A percentile compares a stretch with the other conserved stretches of the same genome.
phyloP scores from a whole-genome alignment of 495 filamentous ascomycete species.

The Podospora comata region DNA sequence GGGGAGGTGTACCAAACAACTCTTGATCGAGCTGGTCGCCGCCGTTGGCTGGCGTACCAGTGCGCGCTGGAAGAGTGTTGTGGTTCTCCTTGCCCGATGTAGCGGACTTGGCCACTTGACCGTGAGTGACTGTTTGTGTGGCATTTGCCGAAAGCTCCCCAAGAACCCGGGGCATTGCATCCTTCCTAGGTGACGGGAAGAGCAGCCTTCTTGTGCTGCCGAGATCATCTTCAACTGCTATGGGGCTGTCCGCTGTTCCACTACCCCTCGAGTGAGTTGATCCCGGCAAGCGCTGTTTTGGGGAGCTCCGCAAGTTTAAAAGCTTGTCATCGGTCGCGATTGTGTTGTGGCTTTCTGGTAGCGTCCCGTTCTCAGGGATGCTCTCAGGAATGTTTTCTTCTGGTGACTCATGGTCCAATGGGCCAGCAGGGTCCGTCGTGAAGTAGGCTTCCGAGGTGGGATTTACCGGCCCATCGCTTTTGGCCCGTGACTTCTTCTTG shows the following conservation, averaged over 20 bases:
- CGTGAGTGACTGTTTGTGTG: slow-evolving; percentile 44
- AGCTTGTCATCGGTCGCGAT: slow-evolving; percentile 30
- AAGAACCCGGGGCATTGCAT: slow-evolving; percentile 55
- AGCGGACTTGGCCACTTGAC: slow-evolving; percentile 36
- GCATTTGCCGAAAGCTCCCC: slow-evolving; percentile 58
- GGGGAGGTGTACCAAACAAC: slow-evolving; percentile 53
- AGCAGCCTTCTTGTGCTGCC: slow-evolving; percentile 72
- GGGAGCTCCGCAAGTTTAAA: slow-evolving; percentile 39
- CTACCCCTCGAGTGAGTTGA: slow-evolving; percentile 47
- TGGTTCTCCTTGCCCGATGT: slow-evolving; percentile 43
- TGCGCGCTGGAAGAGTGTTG: slow-evolving; percentile 15
- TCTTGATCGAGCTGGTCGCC: slow-evolving; percentile 52
- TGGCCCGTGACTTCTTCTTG: slow-evolving; percentile 37
- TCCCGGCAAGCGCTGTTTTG: slow-evolving; percentile 32
- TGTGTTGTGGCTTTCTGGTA: slow-evolving; percentile 30
- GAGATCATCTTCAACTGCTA: slow-evolving; percentile 53
- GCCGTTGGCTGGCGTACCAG: slow-evolving; percentile 28
- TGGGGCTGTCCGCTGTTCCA: slow-evolving; percentile 64
- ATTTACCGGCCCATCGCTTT: slow-evolving; percentile 40
- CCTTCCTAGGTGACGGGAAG: slow-evolving; percentile 69
- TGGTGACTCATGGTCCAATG: slow-evolving; percentile 32
- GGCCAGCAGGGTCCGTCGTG: slow-evolving; percentile 46
- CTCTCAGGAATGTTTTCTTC: slow-evolving; percentile 23
- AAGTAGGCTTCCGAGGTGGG: slow-evolving; percentile 50
- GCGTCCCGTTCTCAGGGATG: slow-evolving; percentile 28